These are phyloP conservation scores for Leucocoprinus sp. DNA, from an alignment of 768 basidiomycete genomes.

Conservation along the genomic window DNA sequence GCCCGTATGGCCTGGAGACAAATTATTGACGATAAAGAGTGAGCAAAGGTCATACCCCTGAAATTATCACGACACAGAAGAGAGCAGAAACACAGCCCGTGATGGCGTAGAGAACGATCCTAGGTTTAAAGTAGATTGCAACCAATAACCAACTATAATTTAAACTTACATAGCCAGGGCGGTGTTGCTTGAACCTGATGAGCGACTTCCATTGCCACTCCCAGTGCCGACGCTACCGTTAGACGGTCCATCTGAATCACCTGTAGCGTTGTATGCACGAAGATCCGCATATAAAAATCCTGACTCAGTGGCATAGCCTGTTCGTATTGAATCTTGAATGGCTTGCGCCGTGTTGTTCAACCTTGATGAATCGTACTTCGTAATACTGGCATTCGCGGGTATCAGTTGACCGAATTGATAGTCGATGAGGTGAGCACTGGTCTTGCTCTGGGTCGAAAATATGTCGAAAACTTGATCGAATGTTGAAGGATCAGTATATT, in stretches of 20 bases:
- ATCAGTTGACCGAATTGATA: constrained; percentile 55
- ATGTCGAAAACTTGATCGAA: constrained; percentile 64
- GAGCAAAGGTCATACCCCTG: constrained; percentile 57
- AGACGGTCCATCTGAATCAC: constrained; percentile 15
- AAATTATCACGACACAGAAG: constrained; percentile 78
- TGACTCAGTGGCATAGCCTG: constrained; percentile 33
- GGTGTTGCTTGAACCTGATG: constrained; percentile 32
- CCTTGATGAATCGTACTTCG: constrained; percentile 50
- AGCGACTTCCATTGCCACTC: constrained; percentile 14
- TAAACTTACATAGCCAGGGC: constrained; percentile 67
- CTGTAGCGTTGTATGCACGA: constrained; percentile 54
- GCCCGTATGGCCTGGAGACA: constrained; percentile 61
- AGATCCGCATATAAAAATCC: constrained; percentile 70
- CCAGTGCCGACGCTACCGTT: constrained; percentile 18
- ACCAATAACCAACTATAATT: not conserved
- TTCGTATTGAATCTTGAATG: constrained; percentile 37
- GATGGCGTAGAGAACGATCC: constrained; percentile 82
- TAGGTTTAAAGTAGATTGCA: constrained; percentile 15
- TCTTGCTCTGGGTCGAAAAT: constrained; percentile 60
- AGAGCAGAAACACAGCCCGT: constrained; percentile 83
- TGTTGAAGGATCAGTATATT: constrained; percentile 51
- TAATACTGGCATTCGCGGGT: constrained; percentile 42
- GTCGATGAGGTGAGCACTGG: constrained; percentile 46
- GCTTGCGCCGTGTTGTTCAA: constrained; percentile 45
- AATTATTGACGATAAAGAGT: not conserved